Base-by-base conservation (phyloP, 768 basidiomycete genomes). In the Ephemerocybe angulata region DNA sequence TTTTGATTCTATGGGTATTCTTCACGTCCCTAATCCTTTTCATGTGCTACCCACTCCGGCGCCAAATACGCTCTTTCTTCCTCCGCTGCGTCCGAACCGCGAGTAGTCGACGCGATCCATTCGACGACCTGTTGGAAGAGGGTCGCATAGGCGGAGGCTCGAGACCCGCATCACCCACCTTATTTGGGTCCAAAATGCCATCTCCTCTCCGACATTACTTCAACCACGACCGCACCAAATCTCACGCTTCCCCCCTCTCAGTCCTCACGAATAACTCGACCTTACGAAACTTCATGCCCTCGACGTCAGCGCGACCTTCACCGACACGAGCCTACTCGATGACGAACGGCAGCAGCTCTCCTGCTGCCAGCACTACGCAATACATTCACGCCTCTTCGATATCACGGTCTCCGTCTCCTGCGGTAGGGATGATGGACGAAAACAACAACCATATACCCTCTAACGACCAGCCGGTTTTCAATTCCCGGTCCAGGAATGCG, bases 401-500 rank as follows among this genome's bases (percentile, higher is more conserved):
- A 25, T 70, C 79, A 51, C 76, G 81, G 13, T 83, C 82, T 1
- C 79, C 82, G 3, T 69, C 73, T 1, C 75, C 77, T 8, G 64
- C 33, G 33, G 33, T 35, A 17, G 33, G 66, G 12, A 72, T 74
- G 38, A 58, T 75, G 17, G 77, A 79, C 38, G 71, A 70, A 47
- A 66, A 60, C n/a, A 56, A 60, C 48, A 54, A 37, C n/a, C 13
- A n/a, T 12, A 2, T 37, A 37, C 13, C 13, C n/a, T 12, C 35
- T 59, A 56, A 56, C 60, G 54, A 60, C 58, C 60, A 64, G 70
- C 65, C 63, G 72, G 68, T 67, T 47, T 72, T 81, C 51, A 77
- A 80, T 25, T 72, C 81, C 47, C 80, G 87, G 15, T 89, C 87
- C 60, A 74, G 84, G 60, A 89, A 87, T 58, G 75, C 77, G 7